A percentile compares a stretch with the other conserved stretches of the same genome.
phyloP scores from a whole-genome alignment of 1,139 yeast genomes.

The Hyphopichia fennica region DNA sequence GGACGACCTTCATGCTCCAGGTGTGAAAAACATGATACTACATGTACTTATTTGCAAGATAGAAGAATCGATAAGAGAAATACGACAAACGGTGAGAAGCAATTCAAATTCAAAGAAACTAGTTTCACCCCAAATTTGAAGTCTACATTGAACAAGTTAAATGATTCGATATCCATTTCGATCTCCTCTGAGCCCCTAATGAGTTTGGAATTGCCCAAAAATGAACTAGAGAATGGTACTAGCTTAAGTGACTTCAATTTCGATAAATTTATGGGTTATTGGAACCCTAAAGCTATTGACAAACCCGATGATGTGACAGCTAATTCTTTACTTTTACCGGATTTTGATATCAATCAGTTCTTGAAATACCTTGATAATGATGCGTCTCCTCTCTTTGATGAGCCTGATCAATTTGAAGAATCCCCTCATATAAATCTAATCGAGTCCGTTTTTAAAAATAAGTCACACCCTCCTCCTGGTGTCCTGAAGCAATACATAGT shows the following conservation, averaged over 20 bases:
- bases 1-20: neutral
- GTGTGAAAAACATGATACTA: neutral
- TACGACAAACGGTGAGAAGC: too few relatives aligned
- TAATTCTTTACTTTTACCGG: neutral
- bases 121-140: too few relatives aligned
- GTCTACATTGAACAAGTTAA: too few relatives aligned
- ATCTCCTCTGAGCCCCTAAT: neutral
- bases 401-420: neutral
- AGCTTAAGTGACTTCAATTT: neutral
- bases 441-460: neutral
- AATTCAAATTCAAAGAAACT: too few relatives aligned
- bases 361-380: neutral
- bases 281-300: neutral
- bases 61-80: neutral
- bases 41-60: neutral
- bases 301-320: neutral
- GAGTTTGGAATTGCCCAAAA: neutral
- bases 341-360: neutral
- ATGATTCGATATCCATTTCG: too few relatives aligned
- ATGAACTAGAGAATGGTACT: neutral
- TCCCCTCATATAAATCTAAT: neutral
- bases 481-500: neutral
- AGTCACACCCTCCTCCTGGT: constrained; percentile 1
- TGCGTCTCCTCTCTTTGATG: neutral
- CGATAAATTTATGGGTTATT: neutral